Conservation (phyloP, 2,329 filamentous ascomycete genomes). For the Alternaria conjuncta region DNA sequence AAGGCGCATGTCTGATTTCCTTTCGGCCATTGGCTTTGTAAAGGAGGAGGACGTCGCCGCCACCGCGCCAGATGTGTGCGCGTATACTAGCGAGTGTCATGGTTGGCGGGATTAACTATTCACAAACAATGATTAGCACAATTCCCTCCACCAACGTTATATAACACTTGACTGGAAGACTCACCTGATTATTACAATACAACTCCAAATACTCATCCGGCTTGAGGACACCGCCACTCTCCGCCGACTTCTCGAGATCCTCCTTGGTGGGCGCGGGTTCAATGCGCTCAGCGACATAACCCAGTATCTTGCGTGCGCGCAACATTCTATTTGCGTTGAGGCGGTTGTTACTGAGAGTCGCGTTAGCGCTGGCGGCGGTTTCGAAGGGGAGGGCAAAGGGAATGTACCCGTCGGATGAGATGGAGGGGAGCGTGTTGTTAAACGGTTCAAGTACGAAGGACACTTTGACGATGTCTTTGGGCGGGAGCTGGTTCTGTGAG, state of each 20-base stretch:
- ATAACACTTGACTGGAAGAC: slow-evolving; percentile 35
- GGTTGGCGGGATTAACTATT: slow-evolving; percentile 70
- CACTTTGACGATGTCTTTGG: slow-evolving; percentile 95
- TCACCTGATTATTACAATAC: slow-evolving; percentile 90
- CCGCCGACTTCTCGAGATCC: slow-evolving; percentile 55
- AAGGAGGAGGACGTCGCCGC: slow-evolving; percentile 87
- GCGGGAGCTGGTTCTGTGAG: slow-evolving; percentile 73
- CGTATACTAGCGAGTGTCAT: slow-evolving; percentile 96
- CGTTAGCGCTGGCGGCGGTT: slow-evolving; percentile 33
- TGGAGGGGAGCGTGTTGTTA: slow-evolving; percentile 74
- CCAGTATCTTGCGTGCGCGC: slow-evolving; percentile 89
- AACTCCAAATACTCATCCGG: slow-evolving; percentile 95
- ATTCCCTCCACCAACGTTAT: not conserved
- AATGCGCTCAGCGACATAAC: slow-evolving; percentile 90
- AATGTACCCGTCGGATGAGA: slow-evolving; percentile 73
- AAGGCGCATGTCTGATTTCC: slow-evolving; percentile 52
- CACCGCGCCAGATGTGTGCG: slow-evolving; percentile 91
- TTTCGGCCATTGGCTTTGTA: slow-evolving; percentile 94
- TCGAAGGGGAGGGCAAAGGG: slow-evolving; percentile 32
- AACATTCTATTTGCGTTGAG: slow-evolving; percentile 98
- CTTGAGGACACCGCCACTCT: slow-evolving; percentile 55
- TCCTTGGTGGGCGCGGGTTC: slow-evolving; percentile 69
- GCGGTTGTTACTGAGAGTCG: slow-evolving; percentile 71
- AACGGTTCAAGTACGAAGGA: slow-evolving; percentile 89
- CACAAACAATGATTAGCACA: not conserved